A percentile compares a stretch with the other conserved stretches of the same genome.
Conservation (phyloP, 164 flowering plant species). For the Annona cherimola region DNA sequence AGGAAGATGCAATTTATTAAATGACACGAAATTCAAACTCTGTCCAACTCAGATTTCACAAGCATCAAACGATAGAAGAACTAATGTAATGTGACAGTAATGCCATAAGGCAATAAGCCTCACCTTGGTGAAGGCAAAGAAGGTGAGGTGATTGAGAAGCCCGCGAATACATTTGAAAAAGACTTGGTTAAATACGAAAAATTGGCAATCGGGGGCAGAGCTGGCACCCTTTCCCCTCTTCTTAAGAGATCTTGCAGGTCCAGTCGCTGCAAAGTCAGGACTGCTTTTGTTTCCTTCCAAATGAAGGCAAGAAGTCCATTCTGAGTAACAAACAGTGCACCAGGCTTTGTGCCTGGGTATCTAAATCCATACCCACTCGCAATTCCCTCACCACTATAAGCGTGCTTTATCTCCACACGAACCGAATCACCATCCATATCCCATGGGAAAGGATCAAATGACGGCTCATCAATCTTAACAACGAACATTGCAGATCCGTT, state of each 20-base stretch:
- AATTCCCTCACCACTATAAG: constrained; percentile 85
- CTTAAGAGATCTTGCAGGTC: constrained; percentile 64
- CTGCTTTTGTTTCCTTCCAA: constrained; percentile 78
- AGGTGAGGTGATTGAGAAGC: constrained; percentile 42
- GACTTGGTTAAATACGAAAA: constrained; percentile 87
- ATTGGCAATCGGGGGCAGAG: constrained; percentile 75
- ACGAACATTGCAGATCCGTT: constrained; percentile 97
- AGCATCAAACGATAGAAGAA: neutral
- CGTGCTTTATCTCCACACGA: constrained; percentile 41
- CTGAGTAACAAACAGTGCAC: constrained; percentile 68
- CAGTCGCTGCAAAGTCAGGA: constrained; percentile 78
- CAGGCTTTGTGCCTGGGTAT: constrained; percentile 96
- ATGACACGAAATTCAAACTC: neutral
- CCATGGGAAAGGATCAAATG: constrained; percentile 72
- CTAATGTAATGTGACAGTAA: neutral
- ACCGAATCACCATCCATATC: constrained; percentile 43
- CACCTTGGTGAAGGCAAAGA: constrained; percentile 51
- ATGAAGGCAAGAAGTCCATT: constrained; percentile 73
- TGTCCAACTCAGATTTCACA: neutral
- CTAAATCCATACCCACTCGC: constrained; percentile 94
- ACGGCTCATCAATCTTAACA: constrained; percentile 63
- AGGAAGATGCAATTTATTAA: neutral
- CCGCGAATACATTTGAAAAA: constrained; percentile 77
- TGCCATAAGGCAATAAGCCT: neutral
- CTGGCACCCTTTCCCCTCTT: constrained; percentile 74